These are phyloP conservation scores for Stellera chamaejasme DNA, from an alignment of 345 rosid genomes.

Conservation along the genomic window DNA sequence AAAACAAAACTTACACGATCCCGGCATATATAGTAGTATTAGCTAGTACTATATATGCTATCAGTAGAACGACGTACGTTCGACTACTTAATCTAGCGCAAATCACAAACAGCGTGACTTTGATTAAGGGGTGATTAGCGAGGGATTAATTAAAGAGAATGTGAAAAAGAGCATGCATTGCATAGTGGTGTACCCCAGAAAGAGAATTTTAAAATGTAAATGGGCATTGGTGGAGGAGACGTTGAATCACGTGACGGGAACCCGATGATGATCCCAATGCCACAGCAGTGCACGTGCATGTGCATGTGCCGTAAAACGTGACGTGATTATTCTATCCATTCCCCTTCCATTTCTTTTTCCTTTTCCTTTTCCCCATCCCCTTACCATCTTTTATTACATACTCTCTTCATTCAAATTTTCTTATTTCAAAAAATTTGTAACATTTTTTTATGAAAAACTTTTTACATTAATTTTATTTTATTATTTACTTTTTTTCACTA, in stretches of 20 bases:
- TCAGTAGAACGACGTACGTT: too few species aligned
- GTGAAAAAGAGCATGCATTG: neutral
- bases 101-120: too few species aligned
- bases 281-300: slow-evolving; percentile 45
- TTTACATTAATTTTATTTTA: too few species aligned
- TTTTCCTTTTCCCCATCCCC: slow-evolving; percentile 21
- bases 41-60: too few species aligned
- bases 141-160: neutral
- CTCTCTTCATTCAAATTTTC: neutral
- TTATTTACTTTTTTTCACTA: too few species aligned
- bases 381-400: slow-evolving; percentile 7
- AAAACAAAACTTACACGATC: too few species aligned
- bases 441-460: too few species aligned
- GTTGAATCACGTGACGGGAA: slow-evolving; percentile 43
- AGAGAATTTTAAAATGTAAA: neutral
- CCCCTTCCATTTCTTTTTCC: slow-evolving; percentile 24
- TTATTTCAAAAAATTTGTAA: too few species aligned
- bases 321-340: neutral
- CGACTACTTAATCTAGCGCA: too few species aligned
- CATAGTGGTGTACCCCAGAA: neutral
- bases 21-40: too few species aligned
- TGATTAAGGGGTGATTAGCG: neutral
- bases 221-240: slow-evolving; percentile 15
- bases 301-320: slow-evolving; percentile 35
- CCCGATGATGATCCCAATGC: slow-evolving; percentile 49